Percentiles rank a stretch among this genome's conserved stretches.
These are phyloP conservation scores for Dioscorea alata DNA, from an alignment of 106 monocot species.

Conservation along the genomic window DNA sequence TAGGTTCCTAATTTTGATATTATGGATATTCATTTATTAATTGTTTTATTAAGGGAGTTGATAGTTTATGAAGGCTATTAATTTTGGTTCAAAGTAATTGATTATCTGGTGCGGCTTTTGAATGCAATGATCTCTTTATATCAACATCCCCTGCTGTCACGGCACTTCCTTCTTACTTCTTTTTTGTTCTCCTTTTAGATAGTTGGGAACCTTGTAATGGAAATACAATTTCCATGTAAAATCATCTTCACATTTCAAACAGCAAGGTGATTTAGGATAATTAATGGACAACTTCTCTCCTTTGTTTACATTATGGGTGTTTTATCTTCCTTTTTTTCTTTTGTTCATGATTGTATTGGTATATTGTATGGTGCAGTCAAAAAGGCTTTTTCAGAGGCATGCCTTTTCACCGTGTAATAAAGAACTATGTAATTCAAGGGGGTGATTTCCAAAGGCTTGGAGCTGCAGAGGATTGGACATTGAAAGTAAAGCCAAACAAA, in stretches of 20 bases:
- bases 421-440: constrained; percentile 94
- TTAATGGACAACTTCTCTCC: not conserved
- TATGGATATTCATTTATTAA: too few species aligned
- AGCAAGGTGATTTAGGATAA: not conserved
- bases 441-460: constrained; percentile 54
- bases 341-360: not conserved
- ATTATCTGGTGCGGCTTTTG: too few species aligned
- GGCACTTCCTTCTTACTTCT: too few species aligned
- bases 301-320: not conserved
- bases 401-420: constrained; percentile 83
- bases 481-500: constrained; percentile 59
- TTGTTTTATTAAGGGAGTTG: too few species aligned
- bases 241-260: not conserved
- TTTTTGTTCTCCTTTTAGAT: too few species aligned
- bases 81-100: too few species aligned
- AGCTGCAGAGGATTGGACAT: constrained; percentile 80
- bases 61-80: too few species aligned
- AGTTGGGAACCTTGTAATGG: not conserved
- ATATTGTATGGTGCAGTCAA: constrained; percentile 43
- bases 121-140: too few species aligned
- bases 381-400: constrained; percentile 86
- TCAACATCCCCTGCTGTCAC: too few species aligned
- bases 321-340: not conserved
- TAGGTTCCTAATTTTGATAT: too few species aligned
- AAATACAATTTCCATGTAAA: not conserved